A percentile compares a stretch with the other conserved stretches of the same genome.
Evolutionary conservation across 2,329 filamentous ascomycete genomes (phyloP).

Genomic region (Dactylella cylindrospora): DNA sequence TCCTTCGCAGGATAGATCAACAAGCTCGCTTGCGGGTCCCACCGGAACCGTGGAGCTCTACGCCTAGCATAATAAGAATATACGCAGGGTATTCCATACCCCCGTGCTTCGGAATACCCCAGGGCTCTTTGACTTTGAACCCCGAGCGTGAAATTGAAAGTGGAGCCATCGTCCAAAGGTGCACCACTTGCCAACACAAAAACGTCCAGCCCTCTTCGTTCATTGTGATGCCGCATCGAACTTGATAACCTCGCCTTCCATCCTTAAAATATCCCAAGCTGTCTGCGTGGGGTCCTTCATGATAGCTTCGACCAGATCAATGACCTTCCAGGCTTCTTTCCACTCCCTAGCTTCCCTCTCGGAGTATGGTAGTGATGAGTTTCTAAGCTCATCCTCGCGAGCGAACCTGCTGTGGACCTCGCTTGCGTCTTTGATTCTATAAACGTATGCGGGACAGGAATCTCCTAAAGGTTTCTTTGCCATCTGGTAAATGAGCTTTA

Average conservation of each 20-base stretch:
- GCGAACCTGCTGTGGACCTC: slow-evolving; percentile 9
- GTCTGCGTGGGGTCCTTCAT: slow-evolving; percentile 13
- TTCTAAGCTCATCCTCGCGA: slow-evolving; percentile 5
- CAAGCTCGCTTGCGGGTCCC: too few relatives aligned
- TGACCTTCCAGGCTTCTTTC: slow-evolving; percentile 16
- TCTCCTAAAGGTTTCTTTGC: slow-evolving; percentile 1
- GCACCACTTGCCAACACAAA: slow-evolving; percentile 40
- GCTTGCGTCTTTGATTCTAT: slow-evolving; percentile 4
- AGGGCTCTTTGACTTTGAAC: too few relatives aligned
- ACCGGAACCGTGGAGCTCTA: too few relatives aligned
- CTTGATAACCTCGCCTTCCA: slow-evolving; percentile 13
- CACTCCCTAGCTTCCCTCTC: slow-evolving; percentile 6
- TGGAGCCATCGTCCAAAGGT: too few relatives aligned
- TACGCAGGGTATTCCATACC: too few relatives aligned
- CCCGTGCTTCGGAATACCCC: too few relatives aligned
- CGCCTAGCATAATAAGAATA: too few relatives aligned
- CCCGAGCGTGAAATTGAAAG: too few relatives aligned
- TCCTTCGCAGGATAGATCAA: too few relatives aligned
- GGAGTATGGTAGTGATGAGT: slow-evolving; percentile 4
- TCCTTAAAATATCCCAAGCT: slow-evolving; percentile 12
- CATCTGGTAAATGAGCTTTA: slow-evolving; percentile 15
- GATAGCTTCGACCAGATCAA: slow-evolving; percentile 16
- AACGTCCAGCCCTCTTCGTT: background rate
- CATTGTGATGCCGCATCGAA: slow-evolving; percentile 1
- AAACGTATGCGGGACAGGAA: slow-evolving; percentile 11